Evolutionary conservation across 192 early-diverging fungal genomes (phyloP), one percentile per base, ranked within the genome.

Genomic region (Umbelopsis ramanniana): DNA sequence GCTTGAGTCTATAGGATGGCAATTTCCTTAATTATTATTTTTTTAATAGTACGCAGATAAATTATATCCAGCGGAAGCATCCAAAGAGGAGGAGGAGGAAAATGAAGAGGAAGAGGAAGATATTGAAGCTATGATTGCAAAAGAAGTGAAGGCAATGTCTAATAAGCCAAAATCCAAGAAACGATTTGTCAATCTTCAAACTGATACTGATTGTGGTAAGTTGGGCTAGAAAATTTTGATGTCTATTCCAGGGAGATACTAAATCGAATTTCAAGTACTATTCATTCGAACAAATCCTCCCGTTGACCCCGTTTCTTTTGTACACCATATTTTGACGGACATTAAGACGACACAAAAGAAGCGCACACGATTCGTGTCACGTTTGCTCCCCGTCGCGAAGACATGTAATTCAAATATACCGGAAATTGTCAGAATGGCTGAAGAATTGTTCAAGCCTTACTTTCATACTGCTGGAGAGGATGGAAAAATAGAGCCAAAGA

Each of bases 131-230:
- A 75, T 82, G 24, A 83, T 89, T 69, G 81, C 78, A 22, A 86
- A 83, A 66, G 87, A 88, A 75, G 67, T 89, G 4, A 82, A 79
- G 35, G 68, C 76, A 23, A 68, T 83, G 17, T 63, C 57, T 26
- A 89, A 84, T 52, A 81, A 83, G 69, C 63, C 75, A 19, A 82
- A 80, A 29, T 69, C 67, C 26, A 75, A 81, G 40, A 78, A 79
- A 67, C 74, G 81, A 66, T 88, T 88, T 75, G 43, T 76, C 10
- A 78, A 80, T 47, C 75, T 88, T 52, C 43, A 71, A 38, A 85
- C 82, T 9, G 85, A 79, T 33, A 84, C 83, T 11, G 79, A 79
- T 72, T 88, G 87, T 60, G 72, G 87, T 88, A 83, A 50, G 14
- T 75, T 76, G 21, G 10, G 52, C 19, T 10, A 14, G 2, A n/a